These are phyloP conservation scores for Zygosaccharomyces pseudobailii DNA, from an alignment of 1,139 yeast genomes.

Conservation along the genomic window DNA sequence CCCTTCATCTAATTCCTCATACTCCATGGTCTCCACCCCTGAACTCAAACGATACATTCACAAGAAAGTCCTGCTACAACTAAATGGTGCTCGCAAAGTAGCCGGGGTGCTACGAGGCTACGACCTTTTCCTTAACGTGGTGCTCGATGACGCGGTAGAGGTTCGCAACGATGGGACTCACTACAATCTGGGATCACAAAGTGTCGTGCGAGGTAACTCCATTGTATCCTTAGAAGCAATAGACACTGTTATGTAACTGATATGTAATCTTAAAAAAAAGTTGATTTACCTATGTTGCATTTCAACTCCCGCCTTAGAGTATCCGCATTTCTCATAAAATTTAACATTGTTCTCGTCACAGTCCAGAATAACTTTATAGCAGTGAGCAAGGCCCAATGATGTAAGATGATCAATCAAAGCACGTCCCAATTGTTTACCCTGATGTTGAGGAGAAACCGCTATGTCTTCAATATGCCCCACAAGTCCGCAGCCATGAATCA, in stretches of 20 bases:
- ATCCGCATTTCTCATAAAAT: constrained; percentile 87
- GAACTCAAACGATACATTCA: constrained; percentile 68
- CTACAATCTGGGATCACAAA: constrained; percentile 30
- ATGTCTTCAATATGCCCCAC: constrained; percentile 97
- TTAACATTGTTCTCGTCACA: constrained; percentile 77
- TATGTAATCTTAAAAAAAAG: not conserved
- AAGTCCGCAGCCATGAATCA: constrained; percentile 72
- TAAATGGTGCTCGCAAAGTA: constrained; percentile 70
- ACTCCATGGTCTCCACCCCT: constrained; percentile 55
- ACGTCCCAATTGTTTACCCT: constrained; percentile 78
- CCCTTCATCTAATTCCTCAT: not conserved
- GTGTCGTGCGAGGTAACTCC: constrained; percentile 59
- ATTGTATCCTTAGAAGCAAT: constrained; percentile 50
- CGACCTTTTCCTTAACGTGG: constrained; percentile 70
- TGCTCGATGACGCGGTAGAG: constrained; percentile 70
- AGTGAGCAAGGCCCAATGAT: constrained; percentile 58
- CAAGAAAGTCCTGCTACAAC: constrained; percentile 61
- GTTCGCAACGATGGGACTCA: constrained; percentile 49
- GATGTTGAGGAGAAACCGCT: constrained; percentile 69
- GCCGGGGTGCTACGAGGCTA: constrained; percentile 73
- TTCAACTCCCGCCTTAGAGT: constrained; percentile 61
- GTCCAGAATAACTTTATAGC: constrained; percentile 87
- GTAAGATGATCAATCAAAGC: constrained; percentile 60
- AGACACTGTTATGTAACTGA: constrained; percentile 27
- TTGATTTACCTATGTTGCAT: constrained; percentile 44